Evolutionary conservation across 2,329 filamentous ascomycete genomes (phyloP), one percentile per base, ranked within the genome.

Genomic region (Colletotrichum neosansevieriae): DNA sequence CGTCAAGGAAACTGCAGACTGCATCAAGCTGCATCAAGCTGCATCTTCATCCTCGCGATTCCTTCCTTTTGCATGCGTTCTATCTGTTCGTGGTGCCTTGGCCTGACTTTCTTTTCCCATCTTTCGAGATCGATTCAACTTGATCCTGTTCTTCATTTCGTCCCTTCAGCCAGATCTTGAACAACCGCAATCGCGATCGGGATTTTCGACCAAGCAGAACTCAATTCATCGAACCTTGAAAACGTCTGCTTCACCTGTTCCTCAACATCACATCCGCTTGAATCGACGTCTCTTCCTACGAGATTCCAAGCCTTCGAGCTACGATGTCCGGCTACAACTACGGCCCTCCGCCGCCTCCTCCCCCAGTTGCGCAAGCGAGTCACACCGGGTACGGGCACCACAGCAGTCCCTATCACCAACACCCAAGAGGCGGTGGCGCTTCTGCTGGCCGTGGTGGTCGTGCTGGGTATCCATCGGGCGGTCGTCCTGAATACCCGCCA

Each of bases 251-350:
- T 32, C 34, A 38, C 36, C 51, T 40, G 21, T 40, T 36, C 15
- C 15, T 34, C 5, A 38, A 54, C 34, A 40, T 54, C 7, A 38
- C 12, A 11, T 12, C 36, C 13, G 9, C 13, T 38, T 38, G 36
- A 38, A 38, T 38, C 11, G 11, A 3, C 13, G 3, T 15, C 36
- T 38, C 9, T 6, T 4, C 36, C 11, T 38, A 38, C 13, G 11
- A 38, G 36, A 13, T 34, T 1, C 42, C 42, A n/a, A 40, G 7
- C 32, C 32, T 36, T 42, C 42, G 12, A 68, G 53, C 13, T 38
- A 61, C 47, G 57, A 86, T 86, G 84, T 80, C 84, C 21, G 76
- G 77, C 36, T 87, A 87, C 79, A 83, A 82, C 60, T 87, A 87
- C 79, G 85, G 81, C n/a, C 85, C 84, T 21, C 84, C 85, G 63